phyloP scores from a whole-genome alignment of 2,329 filamentous ascomycete species.

The Gaeumannomyces sp. region DNA sequence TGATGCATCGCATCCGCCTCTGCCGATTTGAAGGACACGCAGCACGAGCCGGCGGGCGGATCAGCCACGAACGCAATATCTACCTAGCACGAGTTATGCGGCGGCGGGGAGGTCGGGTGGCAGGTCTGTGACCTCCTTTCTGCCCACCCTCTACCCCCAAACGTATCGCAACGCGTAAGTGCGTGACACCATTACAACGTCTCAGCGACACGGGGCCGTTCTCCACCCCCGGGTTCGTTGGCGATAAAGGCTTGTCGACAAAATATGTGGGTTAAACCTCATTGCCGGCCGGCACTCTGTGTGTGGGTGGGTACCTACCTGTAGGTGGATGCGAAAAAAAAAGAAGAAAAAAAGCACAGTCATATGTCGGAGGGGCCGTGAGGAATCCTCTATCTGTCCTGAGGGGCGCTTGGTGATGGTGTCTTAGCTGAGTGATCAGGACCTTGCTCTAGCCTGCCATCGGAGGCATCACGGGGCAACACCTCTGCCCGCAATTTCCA shows the following conservation, averaged over 20 bases:
- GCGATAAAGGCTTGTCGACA: not conserved
- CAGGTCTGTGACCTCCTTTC: not conserved
- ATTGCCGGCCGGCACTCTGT: not conserved
- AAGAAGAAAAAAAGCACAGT: not conserved
- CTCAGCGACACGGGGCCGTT: not conserved
- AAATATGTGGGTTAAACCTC: not conserved
- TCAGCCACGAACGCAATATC: not conserved
- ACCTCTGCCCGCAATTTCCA: not conserved
- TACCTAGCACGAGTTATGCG: not conserved
- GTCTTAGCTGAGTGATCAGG: not conserved
- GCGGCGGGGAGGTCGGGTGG: too few species aligned
- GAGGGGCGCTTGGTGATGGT: not conserved
- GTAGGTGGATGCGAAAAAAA: not conserved
- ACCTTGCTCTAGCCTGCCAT: slow-evolving; percentile 1
- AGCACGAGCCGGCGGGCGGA: not conserved
- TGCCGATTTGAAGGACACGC: not conserved
- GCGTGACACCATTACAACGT: not conserved
- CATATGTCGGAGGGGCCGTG: not conserved
- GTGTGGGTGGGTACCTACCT: not conserved
- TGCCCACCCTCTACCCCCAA: not conserved
- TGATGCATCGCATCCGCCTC: not conserved
- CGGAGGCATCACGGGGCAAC: not conserved
- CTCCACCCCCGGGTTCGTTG: not conserved
- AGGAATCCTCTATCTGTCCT: not conserved
- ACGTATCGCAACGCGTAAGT: not conserved